Base-by-base conservation (phyloP, 1,284 basidiomycete species). In the Leucoagaricus sp. region DNA sequence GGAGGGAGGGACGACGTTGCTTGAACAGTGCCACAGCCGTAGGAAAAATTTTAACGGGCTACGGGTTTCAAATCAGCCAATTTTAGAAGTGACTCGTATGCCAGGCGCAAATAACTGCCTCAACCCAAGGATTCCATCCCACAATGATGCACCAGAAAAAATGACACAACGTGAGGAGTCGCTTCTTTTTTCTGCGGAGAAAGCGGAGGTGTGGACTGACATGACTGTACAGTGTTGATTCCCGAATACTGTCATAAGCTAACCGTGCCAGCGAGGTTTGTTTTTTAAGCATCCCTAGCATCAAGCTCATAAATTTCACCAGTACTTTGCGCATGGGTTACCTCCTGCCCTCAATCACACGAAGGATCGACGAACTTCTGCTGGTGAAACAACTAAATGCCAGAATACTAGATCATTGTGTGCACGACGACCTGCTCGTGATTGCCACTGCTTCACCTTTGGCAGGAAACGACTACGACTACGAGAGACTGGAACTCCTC, bases 401-500 rank as follows among this genome's bases (percentile, higher is more conserved):
- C n/a, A 80, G 71, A 53, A 72, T 86, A 46, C 89, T 94, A 67
- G 72, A 81, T 61, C 75, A 85, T 67, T 70, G 75, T 19, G 79
- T 93, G 44, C 68, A 75, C 13, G 86, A 89, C 62, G 69, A 78
- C 19, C 73, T 83, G 21, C 73, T 94, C 48, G 78, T 85, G 49
- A 74, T 78, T 40, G 89, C 92, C 8, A 72, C 92, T 34, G 84
- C 84, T 58, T 74, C 89, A 0, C 86, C 87, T 17, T 83, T 87
- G 12, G 83, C 84, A 33, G 79, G 79, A 34, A 76, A 80, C 36
- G 89, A 88, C 60, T 77, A 78, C 59, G 80, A 93, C 71, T 94
- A 93, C 68, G 89, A 94, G 70, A 83, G 91, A 34, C 72, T 93
- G 34, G 91, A 94, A 67, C 75, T 93, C 51, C 78, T 93, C 28